Base-by-base conservation (phyloP, 2,329 filamentous ascomycete genomes). In the Fusarium sp. region DNA sequence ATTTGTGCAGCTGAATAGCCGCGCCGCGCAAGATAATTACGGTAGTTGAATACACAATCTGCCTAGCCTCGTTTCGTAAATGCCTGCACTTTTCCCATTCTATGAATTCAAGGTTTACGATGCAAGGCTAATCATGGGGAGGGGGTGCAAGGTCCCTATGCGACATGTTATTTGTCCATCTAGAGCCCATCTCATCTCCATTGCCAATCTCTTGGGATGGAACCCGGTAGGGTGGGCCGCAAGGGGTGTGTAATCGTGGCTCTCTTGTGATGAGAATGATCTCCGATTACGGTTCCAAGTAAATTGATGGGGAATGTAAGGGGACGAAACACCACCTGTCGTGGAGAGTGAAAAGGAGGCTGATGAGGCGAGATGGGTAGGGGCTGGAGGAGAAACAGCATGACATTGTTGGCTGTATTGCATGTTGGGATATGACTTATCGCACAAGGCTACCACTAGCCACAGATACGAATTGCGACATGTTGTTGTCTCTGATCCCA, bases 151-250 rank as follows among this genome's bases (percentile, higher is more conserved):
- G 17, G n/a, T n/a, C 40, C 40, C 40, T 50, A 25, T 50, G 54
- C 66, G 58, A 74, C 67, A 15, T 66, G 70, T 70, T 65, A 65
- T 65, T 63, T 71, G 59, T 54, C 70, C 56, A 54, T 58, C 65
- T 57, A 43, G 61, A 65, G 63, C 45, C 45, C 45, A 76, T 76
- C 66, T 73, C 75, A 77, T 71, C 63, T 75, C 63, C 35, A 66
- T 71, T 71, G 50, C 38, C 67, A 58, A 63, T 50, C 38, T 60
- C 43, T 50, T 47, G 43, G 58, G 27, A 30, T 30, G 27, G 30
- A 32, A 40, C 64, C 60, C 68, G 71, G 54, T 65, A 43, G 56
- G 58, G 68, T 73, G 71, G 71, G 71, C 63, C 68, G 35, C 61
- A 43, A 40, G 38, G 43, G 43, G 54, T 10, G 54, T 40, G 30